phyloP scores from a whole-genome alignment of 148 eudicot species.

The Bassia scoparia region DNA sequence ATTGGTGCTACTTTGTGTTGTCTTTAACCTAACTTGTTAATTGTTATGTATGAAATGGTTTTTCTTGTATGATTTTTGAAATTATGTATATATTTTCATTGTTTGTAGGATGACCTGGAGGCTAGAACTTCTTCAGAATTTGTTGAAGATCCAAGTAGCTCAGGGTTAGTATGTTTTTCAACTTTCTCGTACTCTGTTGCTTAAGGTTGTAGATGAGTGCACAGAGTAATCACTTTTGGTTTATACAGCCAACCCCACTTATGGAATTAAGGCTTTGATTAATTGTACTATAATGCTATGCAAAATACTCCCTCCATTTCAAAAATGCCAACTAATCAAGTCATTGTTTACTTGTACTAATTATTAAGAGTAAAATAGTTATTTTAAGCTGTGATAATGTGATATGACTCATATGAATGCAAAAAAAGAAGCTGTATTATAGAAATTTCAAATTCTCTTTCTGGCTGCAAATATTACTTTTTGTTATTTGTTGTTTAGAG shows the following conservation, averaged over 20 bases:
- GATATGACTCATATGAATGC: not conserved
- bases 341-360: too few relatives aligned
- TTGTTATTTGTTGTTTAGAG: not conserved
- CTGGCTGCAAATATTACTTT: not conserved
- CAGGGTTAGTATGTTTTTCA: conserved; percentile 33
- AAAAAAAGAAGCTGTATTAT: not conserved
- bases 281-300: too few relatives aligned
- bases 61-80: conserved; percentile 11
- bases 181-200: not conserved
- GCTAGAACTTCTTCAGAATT: conserved; percentile 29
- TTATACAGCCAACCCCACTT: too few relatives aligned
- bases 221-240: too few relatives aligned
- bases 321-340: too few relatives aligned
- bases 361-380: too few relatives aligned
- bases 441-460: not conserved
- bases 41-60: not conserved
- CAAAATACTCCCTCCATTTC: too few relatives aligned
- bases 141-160: conserved; percentile 24
- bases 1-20: not conserved
- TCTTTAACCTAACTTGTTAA: not conserved
- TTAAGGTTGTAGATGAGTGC: too few relatives aligned
- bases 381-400: too few relatives aligned
- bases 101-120: conserved; percentile 36
- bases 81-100: not conserved
- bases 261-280: too few relatives aligned